Base-by-base conservation (phyloP, 805 yeast species). In the Wickerhamomyces kurtzmanii region DNA sequence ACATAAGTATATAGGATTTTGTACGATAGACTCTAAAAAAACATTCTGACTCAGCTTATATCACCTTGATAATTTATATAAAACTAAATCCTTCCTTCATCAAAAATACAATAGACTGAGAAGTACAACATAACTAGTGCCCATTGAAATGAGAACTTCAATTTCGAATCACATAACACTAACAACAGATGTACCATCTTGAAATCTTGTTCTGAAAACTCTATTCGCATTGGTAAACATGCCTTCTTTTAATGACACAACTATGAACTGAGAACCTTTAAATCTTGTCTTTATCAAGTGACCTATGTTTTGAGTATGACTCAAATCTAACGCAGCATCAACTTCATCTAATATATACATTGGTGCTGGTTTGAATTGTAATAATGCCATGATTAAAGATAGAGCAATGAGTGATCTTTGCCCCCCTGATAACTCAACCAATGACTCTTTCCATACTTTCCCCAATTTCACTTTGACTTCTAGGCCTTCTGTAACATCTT, bases 291-390 rank as follows among this genome's bases (percentile, higher is more conserved):
- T 91, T 53, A 91, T 91, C 50, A 91, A 64, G 47, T 85, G 95
- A 4, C 99, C 99, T 45, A 91, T 91, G 46, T 91, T 91, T 53
- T 91, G 97, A 2, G 99, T 91, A 50, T 91, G 99, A 33, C 93
- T 83, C 38, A 89, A 68, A 63, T 91, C 99, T 39, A 91, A 66
- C 2, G 99, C 99, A 1, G 99, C 98, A 59, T 91, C 98, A 21
- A 91, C 96, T 57, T 91, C 98, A 56, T 91, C 98, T 32, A 91
- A 61, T 41, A 91, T 89, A 48, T 91, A 91, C 94, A 91, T 83
- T 6, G 98, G 98, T 2, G 99, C 98, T 5, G 99, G 99, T 51
- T 86, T 84, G 62, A 82, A 89, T 52, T 86, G 94, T 27, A 91
- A 61, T 35, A 91, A 62, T 0, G 97, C 95, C 74, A 89, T 69